phyloP scores from a whole-genome alignment of 305 asterid species.

The Fraxinus xanthoxyloides region DNA sequence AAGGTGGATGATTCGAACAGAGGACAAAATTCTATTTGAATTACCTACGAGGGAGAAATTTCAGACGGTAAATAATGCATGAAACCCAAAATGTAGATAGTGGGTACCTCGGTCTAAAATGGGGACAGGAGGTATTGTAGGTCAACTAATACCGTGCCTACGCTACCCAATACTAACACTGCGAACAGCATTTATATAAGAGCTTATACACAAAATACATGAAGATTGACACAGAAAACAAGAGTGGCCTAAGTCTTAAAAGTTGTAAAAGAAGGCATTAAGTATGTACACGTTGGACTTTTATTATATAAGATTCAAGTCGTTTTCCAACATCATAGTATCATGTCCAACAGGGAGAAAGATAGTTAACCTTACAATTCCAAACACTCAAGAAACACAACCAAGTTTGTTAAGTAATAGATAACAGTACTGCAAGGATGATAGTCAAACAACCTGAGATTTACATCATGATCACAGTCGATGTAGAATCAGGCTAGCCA shows the following conservation, averaged over 20 bases:
- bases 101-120: background rate
- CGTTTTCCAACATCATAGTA: slow-evolving; percentile 9
- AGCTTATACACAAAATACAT: background rate
- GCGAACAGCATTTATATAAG: background rate
- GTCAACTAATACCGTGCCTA: background rate
- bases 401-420: slow-evolving; percentile 22
- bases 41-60: background rate
- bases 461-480: slow-evolving; percentile 47
- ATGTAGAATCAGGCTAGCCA: slow-evolving; percentile 61
- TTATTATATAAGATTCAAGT: slow-evolving; percentile 6
- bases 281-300: background rate
- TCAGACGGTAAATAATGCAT: background rate
- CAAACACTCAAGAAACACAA: background rate
- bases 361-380: background rate
- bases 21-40: background rate
- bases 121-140: background rate
- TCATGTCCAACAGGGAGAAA: background rate
- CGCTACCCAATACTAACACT: background rate
- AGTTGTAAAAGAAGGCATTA: background rate
- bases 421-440: background rate
- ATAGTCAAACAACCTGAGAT: slow-evolving; percentile 9
- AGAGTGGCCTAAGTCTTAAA: background rate
- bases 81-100: background rate
- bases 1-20: background rate
- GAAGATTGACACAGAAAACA: background rate